Conservation (phyloP, 192 early-diverging fungal genomes). For the Neocallimastix lanati region DNA sequence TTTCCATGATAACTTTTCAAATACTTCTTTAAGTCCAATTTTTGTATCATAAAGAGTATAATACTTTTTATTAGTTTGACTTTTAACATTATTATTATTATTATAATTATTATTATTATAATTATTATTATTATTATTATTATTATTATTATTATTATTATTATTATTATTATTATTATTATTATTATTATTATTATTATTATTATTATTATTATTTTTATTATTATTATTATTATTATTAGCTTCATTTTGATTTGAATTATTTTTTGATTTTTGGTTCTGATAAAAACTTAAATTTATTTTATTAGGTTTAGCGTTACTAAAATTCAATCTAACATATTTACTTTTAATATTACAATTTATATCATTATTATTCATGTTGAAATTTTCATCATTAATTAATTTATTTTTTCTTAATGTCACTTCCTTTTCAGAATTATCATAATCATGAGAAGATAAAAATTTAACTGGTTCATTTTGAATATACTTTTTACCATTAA, state of each 20-base stretch:
- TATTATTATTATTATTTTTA: no score
- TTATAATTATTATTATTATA: no score
- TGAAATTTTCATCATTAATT: no score
- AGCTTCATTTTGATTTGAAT: neutral
- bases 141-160: no score
- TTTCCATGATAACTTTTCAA: neutral
- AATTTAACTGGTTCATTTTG: neutral
- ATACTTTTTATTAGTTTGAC: neutral
- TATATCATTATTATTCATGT: neutral
- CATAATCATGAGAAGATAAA: neutral
- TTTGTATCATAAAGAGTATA: neutral
- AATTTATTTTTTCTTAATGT: no score
- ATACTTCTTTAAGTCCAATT: neutral
- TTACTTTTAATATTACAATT: neutral
- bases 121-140: no score
- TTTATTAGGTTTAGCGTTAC: neutral
- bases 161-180: no score
- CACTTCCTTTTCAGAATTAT: no score
- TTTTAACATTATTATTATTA: neutral
- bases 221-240: no score
- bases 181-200: no score
- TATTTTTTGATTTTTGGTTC: neutral
- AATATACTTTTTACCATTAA: neutral
- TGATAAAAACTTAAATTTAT: neutral
- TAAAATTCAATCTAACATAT: neutral